Percentiles rank a stretch among this genome's conserved stretches.
Evolutionary conservation across 257 asterid genomes (phyloP).

Genomic region (Rauvolfia tetraphylla): DNA sequence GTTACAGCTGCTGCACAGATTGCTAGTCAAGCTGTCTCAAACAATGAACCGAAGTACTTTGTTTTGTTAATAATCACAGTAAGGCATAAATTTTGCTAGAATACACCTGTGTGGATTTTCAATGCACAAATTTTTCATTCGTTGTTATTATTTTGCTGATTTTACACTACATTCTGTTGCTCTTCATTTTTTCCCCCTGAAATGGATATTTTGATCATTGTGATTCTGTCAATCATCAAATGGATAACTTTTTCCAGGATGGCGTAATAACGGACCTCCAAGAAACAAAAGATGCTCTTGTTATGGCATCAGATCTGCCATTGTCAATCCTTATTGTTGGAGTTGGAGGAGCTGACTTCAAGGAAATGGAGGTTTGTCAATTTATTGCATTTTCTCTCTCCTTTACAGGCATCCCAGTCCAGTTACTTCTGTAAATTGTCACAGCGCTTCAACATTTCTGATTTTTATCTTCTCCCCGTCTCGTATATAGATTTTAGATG

Average conservation of each 20-base stretch:
- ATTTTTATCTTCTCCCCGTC: constrained; percentile 3
- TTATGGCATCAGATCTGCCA: constrained; percentile 93
- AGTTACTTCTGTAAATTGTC: constrained; percentile 2
- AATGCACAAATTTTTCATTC: background rate
- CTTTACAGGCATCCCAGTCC: constrained; percentile 4
- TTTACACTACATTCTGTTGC: background rate
- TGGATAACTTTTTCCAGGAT: constrained; percentile 43
- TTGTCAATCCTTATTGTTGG: constrained; percentile 92
- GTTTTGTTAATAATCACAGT: constrained; percentile 90
- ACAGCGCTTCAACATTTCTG: background rate
- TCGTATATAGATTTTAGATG: constrained; percentile 71
- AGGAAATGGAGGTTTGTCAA: constrained; percentile 88
- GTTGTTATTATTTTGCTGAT: background rate
- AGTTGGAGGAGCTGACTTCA: constrained; percentile 98
- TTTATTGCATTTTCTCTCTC: constrained; percentile 14
- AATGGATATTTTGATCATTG: background rate
- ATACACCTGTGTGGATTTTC: background rate
- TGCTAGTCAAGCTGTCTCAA: constrained; percentile 78
- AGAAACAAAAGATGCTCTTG: constrained; percentile 93
- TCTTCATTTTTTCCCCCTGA: background rate
- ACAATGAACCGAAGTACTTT: constrained; percentile 68
- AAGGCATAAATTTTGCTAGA: constrained; percentile 12
- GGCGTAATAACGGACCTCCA: constrained; percentile 98
- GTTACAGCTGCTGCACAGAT: constrained; percentile 79
- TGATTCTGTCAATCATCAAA: background rate